Base-by-base conservation (phyloP, 2,329 filamentous ascomycete species). In the Nothopassalora personata region DNA sequence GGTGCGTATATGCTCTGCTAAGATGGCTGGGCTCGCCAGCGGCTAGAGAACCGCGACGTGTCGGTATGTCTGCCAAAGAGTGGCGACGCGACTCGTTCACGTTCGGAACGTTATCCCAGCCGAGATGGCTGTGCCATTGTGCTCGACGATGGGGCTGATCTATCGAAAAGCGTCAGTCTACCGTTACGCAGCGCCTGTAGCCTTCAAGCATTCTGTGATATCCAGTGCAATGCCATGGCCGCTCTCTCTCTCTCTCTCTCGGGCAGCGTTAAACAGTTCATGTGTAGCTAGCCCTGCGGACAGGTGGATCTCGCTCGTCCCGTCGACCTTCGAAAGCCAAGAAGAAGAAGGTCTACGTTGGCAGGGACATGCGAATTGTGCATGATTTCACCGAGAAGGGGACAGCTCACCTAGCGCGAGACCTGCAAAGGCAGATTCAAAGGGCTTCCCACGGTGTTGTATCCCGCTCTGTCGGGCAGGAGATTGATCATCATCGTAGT, bases 51-150 rank as follows among this genome's bases (percentile, higher is more conserved):
- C 71, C 71, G 19, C 72, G 69, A 15, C 72, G 66, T 9, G 72
- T 74, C 2, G 72, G 72, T 28, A 74, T 73, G 51, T 75, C 76
- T 13, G 78, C 90, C 70, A 94, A 90, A 1, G 90, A 93, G 73
- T 93, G 90, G 30, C 90, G 85, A 60, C 90, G 83, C 67, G 88
- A 91, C 68, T 91, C 88, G 11, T 86, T 84, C 31, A 85, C 78
- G 61, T 89, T 86, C 4, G 78, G 79, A 27, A 83, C 65, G 15
- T 81, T 80, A 48, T 83, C 81, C 70, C 89, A 88, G 1, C 83
- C 85, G n/a, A 86, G 79, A 5, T 86, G 85, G 66, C 83, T 88
- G 64, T 89, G 86, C 88, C 88, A 91, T 61, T 84, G 83, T 28
- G 69, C 63, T 43, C 70, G 69, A 53, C 68, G 66, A 13, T 53